Evolutionary conservation across 768 basidiomycete genomes (phyloP).

Genomic region (Mycena filopes): DNA sequence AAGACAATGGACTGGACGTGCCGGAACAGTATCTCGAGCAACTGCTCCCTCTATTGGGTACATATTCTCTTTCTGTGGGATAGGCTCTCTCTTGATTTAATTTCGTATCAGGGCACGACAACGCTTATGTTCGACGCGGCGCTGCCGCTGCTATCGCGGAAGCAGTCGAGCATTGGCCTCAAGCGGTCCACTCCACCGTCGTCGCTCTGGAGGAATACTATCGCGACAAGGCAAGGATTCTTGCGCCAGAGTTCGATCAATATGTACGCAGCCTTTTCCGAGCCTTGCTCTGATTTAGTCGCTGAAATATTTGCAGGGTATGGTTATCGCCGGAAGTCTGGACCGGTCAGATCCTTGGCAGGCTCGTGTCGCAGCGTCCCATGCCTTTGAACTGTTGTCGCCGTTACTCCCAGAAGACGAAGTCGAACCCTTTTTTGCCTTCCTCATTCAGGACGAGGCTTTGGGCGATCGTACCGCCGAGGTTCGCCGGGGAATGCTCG

Average conservation of each 20-base stretch:
- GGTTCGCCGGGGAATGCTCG: conserved; percentile 90
- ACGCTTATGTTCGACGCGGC: conserved; percentile 82
- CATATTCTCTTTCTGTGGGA: conserved; percentile 25
- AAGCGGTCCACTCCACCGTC: conserved; percentile 59
- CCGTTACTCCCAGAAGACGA: conserved; percentile 69
- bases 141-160: conserved; percentile 79
- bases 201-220: conserved; percentile 74
- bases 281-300: neutral
- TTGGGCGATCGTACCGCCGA: conserved; percentile 86
- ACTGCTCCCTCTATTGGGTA: conserved; percentile 78
- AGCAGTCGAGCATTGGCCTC: conserved; percentile 78
- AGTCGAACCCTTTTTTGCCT: conserved; percentile 81
- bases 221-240: conserved; percentile 88
- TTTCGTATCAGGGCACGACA: conserved; percentile 70
- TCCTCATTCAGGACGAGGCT: conserved; percentile 87
- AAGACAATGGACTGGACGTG: conserved; percentile 94
- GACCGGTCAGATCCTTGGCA: conserved; percentile 92
- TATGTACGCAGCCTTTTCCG: conserved; percentile 70
- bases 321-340: conserved; percentile 90
- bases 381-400: conserved; percentile 73
- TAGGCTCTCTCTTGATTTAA: neutral
- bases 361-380: conserved; percentile 78
- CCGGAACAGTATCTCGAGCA: conserved; percentile 70
- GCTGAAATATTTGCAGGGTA: conserved; percentile 70
- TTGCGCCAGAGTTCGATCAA: conserved; percentile 93